A percentile compares a stretch with the other conserved stretches of the same genome.
phyloP scores from a whole-genome alignment of 2,329 filamentous ascomycete species.

The Sodiomyces alkalinus region DNA sequence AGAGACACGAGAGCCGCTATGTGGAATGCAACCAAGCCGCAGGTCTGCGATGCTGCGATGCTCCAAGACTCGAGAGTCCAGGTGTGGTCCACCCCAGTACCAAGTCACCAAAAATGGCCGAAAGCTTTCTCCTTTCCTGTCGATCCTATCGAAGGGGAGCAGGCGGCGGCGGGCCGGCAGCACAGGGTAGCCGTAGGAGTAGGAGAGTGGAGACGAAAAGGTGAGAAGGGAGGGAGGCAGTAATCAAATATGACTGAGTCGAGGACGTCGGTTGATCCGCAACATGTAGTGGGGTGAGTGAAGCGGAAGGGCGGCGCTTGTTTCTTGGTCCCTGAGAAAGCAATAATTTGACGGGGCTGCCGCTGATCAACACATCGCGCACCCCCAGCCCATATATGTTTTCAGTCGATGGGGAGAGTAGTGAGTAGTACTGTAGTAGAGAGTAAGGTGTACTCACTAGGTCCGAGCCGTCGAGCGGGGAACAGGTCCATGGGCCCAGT shows the following conservation, averaged over 20 bases:
- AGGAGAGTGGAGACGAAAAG: slow-evolving; percentile 3
- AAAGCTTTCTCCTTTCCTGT: not conserved
- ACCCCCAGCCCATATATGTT: slow-evolving; percentile 5
- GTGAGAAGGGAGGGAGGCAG: slow-evolving; percentile 7
- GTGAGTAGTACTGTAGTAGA: no score
- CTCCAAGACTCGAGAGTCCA: no score
- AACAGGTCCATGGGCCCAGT: no score
- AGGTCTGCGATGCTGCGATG: no score
- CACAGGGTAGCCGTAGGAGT: slow-evolving; percentile 3
- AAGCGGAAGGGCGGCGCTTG: slow-evolving; percentile 3
- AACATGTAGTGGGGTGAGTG: not conserved
- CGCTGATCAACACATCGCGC: slow-evolving; percentile 4
- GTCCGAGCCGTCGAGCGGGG: no score
- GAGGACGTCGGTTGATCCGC: no score
- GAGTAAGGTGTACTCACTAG: no score
- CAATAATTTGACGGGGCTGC: slow-evolving; percentile 1
- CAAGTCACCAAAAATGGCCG: no score
- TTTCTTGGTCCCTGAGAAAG: slow-evolving; percentile 10
- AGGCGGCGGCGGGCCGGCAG: slow-evolving; percentile 1
- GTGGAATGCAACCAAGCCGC: slow-evolving; percentile 17
- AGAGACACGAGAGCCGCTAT: slow-evolving; percentile 19
- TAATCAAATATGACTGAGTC: slow-evolving; percentile 7
- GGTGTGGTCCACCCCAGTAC: no score
- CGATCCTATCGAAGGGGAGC: no score
- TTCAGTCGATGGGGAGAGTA: no score